Percentiles rank a stretch among this genome's conserved stretches.
Conservation (phyloP, 805 yeast genomes). For the Candida krabiensis region DNA sequence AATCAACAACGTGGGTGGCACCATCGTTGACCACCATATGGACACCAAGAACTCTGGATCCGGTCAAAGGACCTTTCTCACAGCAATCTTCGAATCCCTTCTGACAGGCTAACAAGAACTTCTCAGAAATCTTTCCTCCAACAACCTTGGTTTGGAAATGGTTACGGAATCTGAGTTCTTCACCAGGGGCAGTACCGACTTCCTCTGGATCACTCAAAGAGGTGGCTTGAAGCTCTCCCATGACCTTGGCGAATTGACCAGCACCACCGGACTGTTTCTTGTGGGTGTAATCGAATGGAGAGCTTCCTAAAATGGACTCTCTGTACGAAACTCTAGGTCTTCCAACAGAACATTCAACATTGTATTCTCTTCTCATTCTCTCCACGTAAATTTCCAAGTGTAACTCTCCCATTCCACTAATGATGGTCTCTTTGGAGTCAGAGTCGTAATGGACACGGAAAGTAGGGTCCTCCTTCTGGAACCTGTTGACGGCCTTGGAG, state of each 20-base stretch:
- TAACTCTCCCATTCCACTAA: slow-evolving; percentile 98
- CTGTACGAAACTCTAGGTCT: slow-evolving; percentile 98
- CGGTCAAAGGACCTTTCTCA: slow-evolving; percentile 95
- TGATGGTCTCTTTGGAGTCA: slow-evolving; percentile 91
- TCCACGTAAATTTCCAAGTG: slow-evolving; percentile 97
- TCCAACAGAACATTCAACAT: slow-evolving; percentile 93
- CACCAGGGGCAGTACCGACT: slow-evolving; percentile 28
- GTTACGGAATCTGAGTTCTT: slow-evolving; percentile 48
- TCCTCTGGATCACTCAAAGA: slow-evolving; percentile 54
- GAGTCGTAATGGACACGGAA: slow-evolving; percentile 88
- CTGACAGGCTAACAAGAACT: slow-evolving; percentile 88
- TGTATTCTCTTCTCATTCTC: slow-evolving; percentile 96
- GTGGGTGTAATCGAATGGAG: slow-evolving; percentile 89
- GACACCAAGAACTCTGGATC: slow-evolving; percentile 90
- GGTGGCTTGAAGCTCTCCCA: slow-evolving; percentile 63
- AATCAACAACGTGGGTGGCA: slow-evolving; percentile 95
- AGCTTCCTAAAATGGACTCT: slow-evolving; percentile 76
- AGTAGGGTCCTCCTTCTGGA: slow-evolving; percentile 99
- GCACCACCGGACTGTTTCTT: slow-evolving; percentile 99
- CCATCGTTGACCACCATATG: slow-evolving; percentile 96
- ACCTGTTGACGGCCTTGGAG: slow-evolving; percentile 94
- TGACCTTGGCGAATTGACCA: slow-evolving; percentile 97
- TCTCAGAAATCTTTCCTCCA: slow-evolving; percentile 97
- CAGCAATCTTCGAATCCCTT: slow-evolving; percentile 94
- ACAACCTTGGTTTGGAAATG: slow-evolving; percentile 83